phyloP scores from a whole-genome alignment of 768 basidiomycete genomes.

The Trametes cubensis region DNA sequence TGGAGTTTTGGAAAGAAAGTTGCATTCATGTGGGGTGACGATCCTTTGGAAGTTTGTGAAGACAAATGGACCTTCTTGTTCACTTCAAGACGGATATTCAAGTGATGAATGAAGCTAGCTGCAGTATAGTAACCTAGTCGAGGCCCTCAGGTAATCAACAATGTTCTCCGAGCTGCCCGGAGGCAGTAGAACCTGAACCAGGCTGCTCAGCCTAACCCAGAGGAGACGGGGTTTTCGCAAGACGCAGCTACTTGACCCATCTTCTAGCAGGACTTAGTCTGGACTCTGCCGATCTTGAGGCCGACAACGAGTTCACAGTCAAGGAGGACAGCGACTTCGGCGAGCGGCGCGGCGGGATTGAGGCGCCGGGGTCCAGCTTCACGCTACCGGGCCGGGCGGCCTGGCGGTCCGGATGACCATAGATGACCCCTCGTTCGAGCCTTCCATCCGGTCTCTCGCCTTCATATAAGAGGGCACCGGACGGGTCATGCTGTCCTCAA shows the following conservation, averaged over 20 bases:
- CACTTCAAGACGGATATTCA: not conserved
- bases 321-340: not conserved
- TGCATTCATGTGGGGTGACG: constrained; percentile 22
- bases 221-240: too few relatives aligned
- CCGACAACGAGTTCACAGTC: too few relatives aligned
- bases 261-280: too few relatives aligned
- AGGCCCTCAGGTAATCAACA: too few relatives aligned
- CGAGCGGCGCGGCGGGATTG: not conserved
- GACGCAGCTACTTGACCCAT: too few relatives aligned
- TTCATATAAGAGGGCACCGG: constrained; percentile 13
- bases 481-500: not conserved
- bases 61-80: constrained; percentile 28
- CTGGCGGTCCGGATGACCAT: constrained; percentile 17
- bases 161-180: too few relatives aligned
- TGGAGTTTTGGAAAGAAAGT: constrained; percentile 25
- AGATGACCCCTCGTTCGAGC: constrained; percentile 12
- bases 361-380: not conserved
- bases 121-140: too few relatives aligned
- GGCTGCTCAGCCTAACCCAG: too few relatives aligned
- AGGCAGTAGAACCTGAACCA: too few relatives aligned
- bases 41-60: not conserved
- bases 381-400: not conserved
- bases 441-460: not conserved
- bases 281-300: too few relatives aligned
- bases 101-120: not conserved